Evolutionary conservation across 345 rosid genomes (phyloP).

Genomic region (Boechera stricta): DNA sequence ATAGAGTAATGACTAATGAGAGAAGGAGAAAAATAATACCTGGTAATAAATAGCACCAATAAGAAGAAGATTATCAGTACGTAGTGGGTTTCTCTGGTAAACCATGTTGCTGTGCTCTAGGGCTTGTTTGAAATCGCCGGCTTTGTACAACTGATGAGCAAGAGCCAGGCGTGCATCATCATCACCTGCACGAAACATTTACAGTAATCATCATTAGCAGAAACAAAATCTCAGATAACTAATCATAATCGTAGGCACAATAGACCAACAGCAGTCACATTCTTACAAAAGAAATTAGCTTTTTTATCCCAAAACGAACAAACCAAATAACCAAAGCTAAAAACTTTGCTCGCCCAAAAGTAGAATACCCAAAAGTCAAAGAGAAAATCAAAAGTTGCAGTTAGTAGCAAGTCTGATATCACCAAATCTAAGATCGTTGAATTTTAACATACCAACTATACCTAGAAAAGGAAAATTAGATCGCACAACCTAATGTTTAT

Average conservation of each 20-base stretch:
- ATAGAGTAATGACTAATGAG: not conserved
- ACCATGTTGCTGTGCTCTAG: conserved; percentile 78
- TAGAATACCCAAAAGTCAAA: conserved; percentile 31
- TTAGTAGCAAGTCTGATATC: conserved; percentile 38
- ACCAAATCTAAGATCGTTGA: conserved; percentile 38
- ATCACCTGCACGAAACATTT: conserved; percentile 56
- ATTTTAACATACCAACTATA: conserved; percentile 1
- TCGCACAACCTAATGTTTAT: conserved; percentile 16
- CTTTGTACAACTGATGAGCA: conserved; percentile 85
- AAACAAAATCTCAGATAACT: conserved; percentile 14
- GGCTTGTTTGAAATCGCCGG: conserved; percentile 84
- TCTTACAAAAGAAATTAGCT: not conserved
- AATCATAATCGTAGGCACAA: not conserved
- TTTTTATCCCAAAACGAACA: conserved; percentile 34
- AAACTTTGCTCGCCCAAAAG: conserved; percentile 29
- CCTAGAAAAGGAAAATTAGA: conserved; percentile 33
- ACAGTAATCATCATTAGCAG: conserved; percentile 13
- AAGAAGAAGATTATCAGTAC: conserved; percentile 95
- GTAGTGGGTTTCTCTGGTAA: conserved; percentile 73
- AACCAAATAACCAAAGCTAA: conserved; percentile 16
- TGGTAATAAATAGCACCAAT: conserved; percentile 95
- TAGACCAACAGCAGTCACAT: not conserved
- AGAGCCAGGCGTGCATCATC: conserved; percentile 74
- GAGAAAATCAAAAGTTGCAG: conserved; percentile 25
- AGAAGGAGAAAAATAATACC: conserved; percentile 49